Evolutionary conservation across 257 asterid genomes (phyloP).

Genomic region (Przewalskia tangutica): DNA sequence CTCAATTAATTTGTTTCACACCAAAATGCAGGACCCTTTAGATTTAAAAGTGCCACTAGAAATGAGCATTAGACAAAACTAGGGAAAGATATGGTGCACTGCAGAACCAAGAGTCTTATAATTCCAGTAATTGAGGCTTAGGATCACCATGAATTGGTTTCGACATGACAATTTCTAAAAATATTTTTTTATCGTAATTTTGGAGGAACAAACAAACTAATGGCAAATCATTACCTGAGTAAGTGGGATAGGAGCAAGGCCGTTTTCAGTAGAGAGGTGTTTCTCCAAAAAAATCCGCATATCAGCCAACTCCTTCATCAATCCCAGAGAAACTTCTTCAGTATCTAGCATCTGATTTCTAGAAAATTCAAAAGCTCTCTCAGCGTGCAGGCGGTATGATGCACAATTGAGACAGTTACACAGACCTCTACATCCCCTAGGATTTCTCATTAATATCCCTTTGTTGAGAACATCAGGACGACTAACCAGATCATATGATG

Average conservation of each 20-base stretch:
- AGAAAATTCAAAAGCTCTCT: constrained; percentile 71
- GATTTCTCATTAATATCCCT: constrained; percentile 71
- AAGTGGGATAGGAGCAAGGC: constrained; percentile 15
- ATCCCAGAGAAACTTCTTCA: constrained; percentile 52
- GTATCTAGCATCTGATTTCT: constrained; percentile 73
- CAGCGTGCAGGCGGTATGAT: constrained; percentile 81
- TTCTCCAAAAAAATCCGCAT: constrained; percentile 51
- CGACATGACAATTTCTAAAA: not conserved
- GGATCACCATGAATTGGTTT: not conserved
- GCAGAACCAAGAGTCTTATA: not conserved
- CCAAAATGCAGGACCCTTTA: not conserved
- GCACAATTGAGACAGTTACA: constrained; percentile 77
- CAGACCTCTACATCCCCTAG: constrained; percentile 72
- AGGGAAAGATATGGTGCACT: not conserved
- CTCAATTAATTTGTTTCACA: not conserved
- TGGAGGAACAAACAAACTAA: not conserved
- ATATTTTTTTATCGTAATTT: not conserved
- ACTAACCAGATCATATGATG: constrained; percentile 8
- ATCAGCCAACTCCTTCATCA: constrained; percentile 51
- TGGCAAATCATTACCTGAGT: constrained; percentile 25
- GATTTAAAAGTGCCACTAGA: not conserved
- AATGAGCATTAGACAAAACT: not conserved
- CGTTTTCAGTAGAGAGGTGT: constrained; percentile 15
- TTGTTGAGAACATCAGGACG: constrained; percentile 14
- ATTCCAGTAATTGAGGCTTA: not conserved